phyloP scores from a whole-genome alignment of 768 basidiomycete genomes.

The Psilocybe subaeruginosa region DNA sequence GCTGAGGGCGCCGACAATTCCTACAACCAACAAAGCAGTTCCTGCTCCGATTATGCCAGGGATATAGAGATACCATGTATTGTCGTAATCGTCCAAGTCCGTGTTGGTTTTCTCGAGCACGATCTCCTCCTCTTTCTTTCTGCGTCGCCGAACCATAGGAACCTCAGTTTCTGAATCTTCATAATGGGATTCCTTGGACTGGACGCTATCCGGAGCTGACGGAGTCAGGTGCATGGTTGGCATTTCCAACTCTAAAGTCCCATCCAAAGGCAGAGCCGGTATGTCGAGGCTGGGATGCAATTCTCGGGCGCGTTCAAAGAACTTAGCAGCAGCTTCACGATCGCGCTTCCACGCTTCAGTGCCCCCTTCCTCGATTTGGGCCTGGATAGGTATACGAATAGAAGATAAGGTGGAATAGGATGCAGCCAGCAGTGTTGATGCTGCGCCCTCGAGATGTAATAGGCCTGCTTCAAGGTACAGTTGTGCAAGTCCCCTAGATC shows the following conservation, averaged over 20 bases:
- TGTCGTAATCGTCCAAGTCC: slow-evolving; percentile 63
- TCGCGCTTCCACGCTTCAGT: slow-evolving; percentile 78
- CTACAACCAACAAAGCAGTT: slow-evolving; percentile 79
- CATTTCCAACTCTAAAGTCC: slow-evolving; percentile 64
- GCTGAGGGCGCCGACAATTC: slow-evolving; percentile 77
- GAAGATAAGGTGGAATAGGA: slow-evolving; percentile 81
- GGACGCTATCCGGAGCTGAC: slow-evolving; percentile 37
- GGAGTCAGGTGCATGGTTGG: slow-evolving; percentile 60
- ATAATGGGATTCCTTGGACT: slow-evolving; percentile 36
- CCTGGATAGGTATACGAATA: slow-evolving; percentile 63
- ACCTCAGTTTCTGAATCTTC: slow-evolving; percentile 40
- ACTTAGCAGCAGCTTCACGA: slow-evolving; percentile 67
- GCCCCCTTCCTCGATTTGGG: slow-evolving; percentile 56
- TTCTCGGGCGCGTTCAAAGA: slow-evolving; percentile 69
- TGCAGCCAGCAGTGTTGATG: slow-evolving; percentile 68
- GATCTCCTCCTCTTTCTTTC: slow-evolving; percentile 60
- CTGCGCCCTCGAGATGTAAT: slow-evolving; percentile 81
- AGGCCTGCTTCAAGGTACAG: slow-evolving; percentile 81
- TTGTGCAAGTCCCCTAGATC: slow-evolving; percentile 65
- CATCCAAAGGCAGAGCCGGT: slow-evolving; percentile 62
- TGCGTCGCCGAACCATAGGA: slow-evolving; percentile 47
- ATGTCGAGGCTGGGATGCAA: slow-evolving; percentile 70
- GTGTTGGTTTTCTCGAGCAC: slow-evolving; percentile 44
- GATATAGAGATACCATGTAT: slow-evolving; percentile 79
- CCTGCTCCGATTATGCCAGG: slow-evolving; percentile 83